Base-by-base conservation (phyloP, 306 rosid genomes). In the Rubus parviflorus region DNA sequence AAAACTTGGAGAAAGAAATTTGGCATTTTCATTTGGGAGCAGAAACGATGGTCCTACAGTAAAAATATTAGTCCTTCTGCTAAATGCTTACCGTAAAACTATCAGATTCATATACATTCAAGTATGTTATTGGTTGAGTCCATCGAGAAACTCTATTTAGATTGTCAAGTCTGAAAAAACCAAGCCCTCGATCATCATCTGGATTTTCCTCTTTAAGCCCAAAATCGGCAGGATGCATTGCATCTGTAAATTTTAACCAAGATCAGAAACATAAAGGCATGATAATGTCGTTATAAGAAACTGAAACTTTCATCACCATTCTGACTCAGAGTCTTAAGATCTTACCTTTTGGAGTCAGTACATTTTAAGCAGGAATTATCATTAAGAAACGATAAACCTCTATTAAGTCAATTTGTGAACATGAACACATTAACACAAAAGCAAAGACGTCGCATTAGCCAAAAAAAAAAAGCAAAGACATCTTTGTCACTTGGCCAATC, bases 81-180 rank as follows among this genome's bases (percentile, higher is more conserved):
- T 51, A 51, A 10, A 74, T 5, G n/a, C 78, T 25, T 81, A 92
- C 97, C 82, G 97, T 92, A 82, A 95, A 92, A 78, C 80, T 80
- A 69, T 88, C 85, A 69, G 88, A 84, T 79, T 92, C 97, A 70
- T 86, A 90, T 35, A 95, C 57, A 79, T 90, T 91, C 73, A 92
- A 37, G 75, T 84, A 92, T 6, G 96, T 92, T 77, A 95, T 95
- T 60, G 98, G 98, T 77, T 92, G 97, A 81, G 97, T 89, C 97
- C 97, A 92, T 64, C 91, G 88, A 79, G 88, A 85, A 71, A 83
- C 85, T 70, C 96, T 83, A 74, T 83, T 90, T 16, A 89, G 82
- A 75, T 73, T 85, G 76, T 72, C 85, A 73, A 75, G 67, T 76
- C 91, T 92, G 38, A 89, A 92, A 85, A 83, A 67, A 13, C 96